A percentile compares a stretch with the other conserved stretches of the same genome.
Evolutionary conservation across 2,329 filamentous ascomycete species (phyloP).

Genomic region (Sporothrix curviconia): DNA sequence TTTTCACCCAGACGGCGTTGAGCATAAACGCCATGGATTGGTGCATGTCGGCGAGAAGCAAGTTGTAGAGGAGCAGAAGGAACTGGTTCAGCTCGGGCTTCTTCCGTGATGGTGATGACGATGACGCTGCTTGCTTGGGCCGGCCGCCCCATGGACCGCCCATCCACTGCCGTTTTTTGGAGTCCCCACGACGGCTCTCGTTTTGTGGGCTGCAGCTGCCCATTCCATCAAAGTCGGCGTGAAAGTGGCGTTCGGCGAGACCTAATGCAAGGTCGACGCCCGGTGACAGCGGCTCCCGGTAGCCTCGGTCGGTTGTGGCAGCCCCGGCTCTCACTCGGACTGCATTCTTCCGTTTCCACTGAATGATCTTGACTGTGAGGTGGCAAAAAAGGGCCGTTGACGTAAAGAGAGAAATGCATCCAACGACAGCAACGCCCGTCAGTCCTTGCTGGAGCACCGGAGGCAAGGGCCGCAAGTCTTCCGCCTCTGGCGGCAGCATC

Average conservation of each 20-base stretch:
- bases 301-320: background rate
- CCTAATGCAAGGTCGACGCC: conserved; percentile 25
- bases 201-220: background rate
- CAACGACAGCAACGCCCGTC: conserved; percentile 21
- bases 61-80: conserved; percentile 52
- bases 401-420: conserved; percentile 23
- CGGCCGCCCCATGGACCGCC: background rate
- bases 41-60: conserved; percentile 52
- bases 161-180: background rate
- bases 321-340: background rate
- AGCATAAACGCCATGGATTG: conserved; percentile 50
- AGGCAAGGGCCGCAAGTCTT: conserved; percentile 21
- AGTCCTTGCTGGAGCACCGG: conserved; percentile 22
- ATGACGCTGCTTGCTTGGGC: no score
- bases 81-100: conserved; percentile 43
- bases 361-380: conserved; percentile 25
- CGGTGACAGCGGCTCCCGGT: background rate
- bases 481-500: conserved; percentile 16
- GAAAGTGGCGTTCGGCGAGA: conserved; percentile 24
- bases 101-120: background rate
- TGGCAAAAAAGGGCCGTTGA: conserved; percentile 22
- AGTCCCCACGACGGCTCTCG: background rate
- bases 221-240: background rate
- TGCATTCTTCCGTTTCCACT: conserved; percentile 21
- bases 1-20: conserved; percentile 44